A percentile compares a stretch with the other conserved stretches of the same genome.
Evolutionary conservation across 257 asterid species (phyloP).

Genomic region (Phtheirospermum japonicum): DNA sequence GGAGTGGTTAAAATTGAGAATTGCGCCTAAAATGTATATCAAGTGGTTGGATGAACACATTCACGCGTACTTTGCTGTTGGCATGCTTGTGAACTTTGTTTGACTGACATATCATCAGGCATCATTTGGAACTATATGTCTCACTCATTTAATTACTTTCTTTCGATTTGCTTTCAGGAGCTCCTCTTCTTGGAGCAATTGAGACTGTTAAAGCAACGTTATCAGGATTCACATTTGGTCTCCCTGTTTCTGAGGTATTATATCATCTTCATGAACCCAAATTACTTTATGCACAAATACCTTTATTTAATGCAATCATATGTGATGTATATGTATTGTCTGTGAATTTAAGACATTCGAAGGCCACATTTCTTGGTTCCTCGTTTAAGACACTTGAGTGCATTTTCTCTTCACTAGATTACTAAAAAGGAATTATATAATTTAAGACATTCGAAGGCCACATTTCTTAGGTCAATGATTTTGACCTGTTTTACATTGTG

Average conservation of each 20-base stretch:
- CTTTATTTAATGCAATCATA: conserved; percentile 17
- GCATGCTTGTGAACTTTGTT: conserved; percentile 51
- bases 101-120: conserved; percentile 6
- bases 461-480: too few species aligned
- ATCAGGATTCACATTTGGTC: conserved; percentile 84
- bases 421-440: neutral
- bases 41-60: conserved; percentile 93
- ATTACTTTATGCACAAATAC: conserved; percentile 19
- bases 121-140: conserved; percentile 17
- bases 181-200: conserved; percentile 92
- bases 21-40: conserved; percentile 82
- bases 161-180: conserved; percentile 52
- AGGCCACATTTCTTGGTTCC: conserved; percentile 14
- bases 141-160: conserved; percentile 25
- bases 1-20: conserved; percentile 97
- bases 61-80: conserved; percentile 98
- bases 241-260: conserved; percentile 91
- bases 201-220: conserved; percentile 82
- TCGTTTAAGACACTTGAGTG: neutral
- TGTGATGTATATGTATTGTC: neutral
- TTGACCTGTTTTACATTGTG: conserved; percentile 26
- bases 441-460: conserved; percentile 20
- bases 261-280: conserved; percentile 26
- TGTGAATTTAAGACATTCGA: conserved; percentile 13
- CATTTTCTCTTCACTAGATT: neutral